Evolutionary conservation across 2,329 filamentous ascomycete genomes (phyloP).

Genomic region (Aspergillus proliferans): DNA sequence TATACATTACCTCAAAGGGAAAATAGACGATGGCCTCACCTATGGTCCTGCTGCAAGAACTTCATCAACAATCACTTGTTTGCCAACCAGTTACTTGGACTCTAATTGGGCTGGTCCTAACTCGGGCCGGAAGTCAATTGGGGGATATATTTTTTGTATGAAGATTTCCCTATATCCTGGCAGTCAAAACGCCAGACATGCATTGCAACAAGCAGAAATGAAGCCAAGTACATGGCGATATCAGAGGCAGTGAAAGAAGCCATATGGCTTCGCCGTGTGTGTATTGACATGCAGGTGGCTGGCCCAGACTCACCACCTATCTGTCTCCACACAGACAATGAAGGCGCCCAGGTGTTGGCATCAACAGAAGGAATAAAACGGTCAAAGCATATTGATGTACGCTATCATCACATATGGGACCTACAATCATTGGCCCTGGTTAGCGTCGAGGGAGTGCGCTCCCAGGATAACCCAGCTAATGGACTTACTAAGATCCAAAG

Average conservation of each 20-base stretch:
- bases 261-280: background rate
- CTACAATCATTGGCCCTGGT: slow-evolving; percentile 2
- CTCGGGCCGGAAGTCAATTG: background rate
- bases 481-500: background rate
- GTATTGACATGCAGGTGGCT: no score
- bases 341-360: background rate
- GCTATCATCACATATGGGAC: background rate
- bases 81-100: background rate
- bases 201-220: background rate
- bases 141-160: background rate
- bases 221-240: background rate
- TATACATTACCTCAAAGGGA: background rate
- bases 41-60: no score
- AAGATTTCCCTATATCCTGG: background rate
- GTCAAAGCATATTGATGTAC: background rate
- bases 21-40: background rate
- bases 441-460: background rate
- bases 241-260: background rate
- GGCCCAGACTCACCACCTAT: background rate
- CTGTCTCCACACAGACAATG: background rate
- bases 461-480: background rate
- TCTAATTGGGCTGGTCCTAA: background rate
- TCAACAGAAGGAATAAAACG: background rate
- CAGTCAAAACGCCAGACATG: background rate
- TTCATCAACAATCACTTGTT: background rate